Evolutionary conservation across 768 basidiomycete genomes (phyloP).

Genomic region (Phlebiopsis flavidoalba): DNA sequence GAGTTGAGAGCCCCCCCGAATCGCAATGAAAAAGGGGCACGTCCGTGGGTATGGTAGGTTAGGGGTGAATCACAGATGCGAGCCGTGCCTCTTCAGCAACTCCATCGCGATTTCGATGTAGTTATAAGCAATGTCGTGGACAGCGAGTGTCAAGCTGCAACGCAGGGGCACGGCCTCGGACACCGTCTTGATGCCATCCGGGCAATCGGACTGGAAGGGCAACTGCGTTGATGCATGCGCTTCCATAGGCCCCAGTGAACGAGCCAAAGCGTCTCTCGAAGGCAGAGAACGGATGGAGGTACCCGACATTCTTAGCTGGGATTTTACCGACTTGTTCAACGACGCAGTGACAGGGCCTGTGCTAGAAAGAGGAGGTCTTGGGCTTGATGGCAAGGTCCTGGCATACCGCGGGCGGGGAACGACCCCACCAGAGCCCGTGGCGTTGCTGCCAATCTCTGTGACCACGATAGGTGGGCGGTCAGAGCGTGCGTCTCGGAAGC

Average conservation of each 20-base stretch:
- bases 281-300: background rate
- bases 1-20: slow-evolving; percentile 26
- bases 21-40: slow-evolving; percentile 27
- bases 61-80: slow-evolving; percentile 24
- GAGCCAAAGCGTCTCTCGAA: background rate
- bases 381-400: background rate
- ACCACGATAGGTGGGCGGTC: background rate
- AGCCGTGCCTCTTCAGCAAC: slow-evolving; percentile 30
- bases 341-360: background rate
- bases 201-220: background rate
- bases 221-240: background rate
- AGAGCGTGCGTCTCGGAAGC: background rate
- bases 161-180: background rate
- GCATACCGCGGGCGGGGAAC: background rate
- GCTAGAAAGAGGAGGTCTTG: background rate
- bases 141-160: background rate
- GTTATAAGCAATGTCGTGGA: background rate
- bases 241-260: background rate
- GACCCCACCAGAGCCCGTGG: background rate
- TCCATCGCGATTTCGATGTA: slow-evolving; percentile 23
- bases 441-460: too few relatives aligned
- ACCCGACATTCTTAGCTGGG: background rate
- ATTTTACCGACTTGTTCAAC: background rate
- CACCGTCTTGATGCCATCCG: background rate
- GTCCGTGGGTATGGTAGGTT: slow-evolving; percentile 24